Evolutionary conservation across 768 basidiomycete species (phyloP).

Genomic region (Tulasnella sp.): DNA sequence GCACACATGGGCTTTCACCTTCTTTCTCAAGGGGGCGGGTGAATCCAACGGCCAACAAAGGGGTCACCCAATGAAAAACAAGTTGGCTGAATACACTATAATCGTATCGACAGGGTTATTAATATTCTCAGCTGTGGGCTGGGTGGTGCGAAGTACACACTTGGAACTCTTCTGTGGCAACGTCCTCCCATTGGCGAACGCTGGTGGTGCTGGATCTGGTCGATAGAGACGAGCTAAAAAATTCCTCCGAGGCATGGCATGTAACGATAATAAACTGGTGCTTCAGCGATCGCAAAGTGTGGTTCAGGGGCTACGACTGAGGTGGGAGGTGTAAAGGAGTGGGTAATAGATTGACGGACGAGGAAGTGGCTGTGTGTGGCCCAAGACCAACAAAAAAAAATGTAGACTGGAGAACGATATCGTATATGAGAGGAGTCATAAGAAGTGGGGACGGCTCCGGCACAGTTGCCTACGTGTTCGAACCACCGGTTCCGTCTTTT

Average conservation of each 20-base stretch:
- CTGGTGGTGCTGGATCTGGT: conserved; percentile 7
- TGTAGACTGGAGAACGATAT: too few species aligned
- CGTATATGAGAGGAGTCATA: too few species aligned
- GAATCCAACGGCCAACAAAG: conserved; percentile 18
- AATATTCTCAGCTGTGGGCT: not conserved
- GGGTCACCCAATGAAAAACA: conserved; percentile 10
- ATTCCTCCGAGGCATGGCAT: not conserved
- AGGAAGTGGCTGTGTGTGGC: too few species aligned
- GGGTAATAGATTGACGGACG: too few species aligned
- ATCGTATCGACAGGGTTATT: not conserved
- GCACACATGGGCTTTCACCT: conserved; percentile 1
- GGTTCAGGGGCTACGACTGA: too few species aligned
- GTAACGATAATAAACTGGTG: too few species aligned
- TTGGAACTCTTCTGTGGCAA: not conserved
- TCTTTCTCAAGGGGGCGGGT: conserved; percentile 14
- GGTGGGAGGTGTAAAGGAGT: too few species aligned
- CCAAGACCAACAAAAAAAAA: too few species aligned
- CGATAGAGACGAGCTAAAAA: not conserved
- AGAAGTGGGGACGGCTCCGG: too few species aligned
- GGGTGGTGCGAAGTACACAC: not conserved
- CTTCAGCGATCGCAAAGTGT: too few species aligned
- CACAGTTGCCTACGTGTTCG: too few species aligned
- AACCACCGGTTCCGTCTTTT: too few species aligned
- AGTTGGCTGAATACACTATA: not conserved
- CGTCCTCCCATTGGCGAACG: not conserved